Conservation (phyloP, 768 basidiomycete genomes). For the Xerocomus brunneocitrinus region DNA sequence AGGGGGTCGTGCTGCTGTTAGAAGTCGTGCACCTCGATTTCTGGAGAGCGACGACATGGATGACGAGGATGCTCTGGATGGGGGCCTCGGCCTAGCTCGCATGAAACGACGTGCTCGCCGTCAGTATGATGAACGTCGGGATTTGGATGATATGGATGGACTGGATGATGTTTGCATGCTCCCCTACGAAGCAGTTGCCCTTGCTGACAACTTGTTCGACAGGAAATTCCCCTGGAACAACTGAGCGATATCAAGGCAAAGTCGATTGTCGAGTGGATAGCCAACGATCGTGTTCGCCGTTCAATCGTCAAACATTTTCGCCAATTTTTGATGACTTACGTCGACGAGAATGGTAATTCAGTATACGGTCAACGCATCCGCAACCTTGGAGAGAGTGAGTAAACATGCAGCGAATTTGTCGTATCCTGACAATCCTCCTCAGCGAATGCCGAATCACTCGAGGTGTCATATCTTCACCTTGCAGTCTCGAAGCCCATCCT, state of each 20-base stretch:
- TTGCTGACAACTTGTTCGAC: slow-evolving; percentile 15
- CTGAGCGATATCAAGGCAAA: slow-evolving; percentile 97
- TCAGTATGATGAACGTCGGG: slow-evolving; percentile 90
- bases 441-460: slow-evolving; percentile 97
- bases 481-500: slow-evolving; percentile 89
- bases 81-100: slow-evolving; percentile 58
- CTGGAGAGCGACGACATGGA: slow-evolving; percentile 78
- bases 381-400: slow-evolving; percentile 88
- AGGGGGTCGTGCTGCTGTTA: slow-evolving; percentile 69
- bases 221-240: slow-evolving; percentile 95
- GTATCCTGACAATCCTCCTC: slow-evolving; percentile 10
- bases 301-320: slow-evolving; percentile 92
- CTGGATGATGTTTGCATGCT: slow-evolving; percentile 66
- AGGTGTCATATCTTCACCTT: slow-evolving; percentile 96
- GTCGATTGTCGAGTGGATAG: slow-evolving; percentile 97
- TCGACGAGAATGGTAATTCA: slow-evolving; percentile 85
- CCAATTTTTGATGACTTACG: slow-evolving; percentile 92
- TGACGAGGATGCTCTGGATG: slow-evolving; percentile 68
- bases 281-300: slow-evolving; percentile 83
- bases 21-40: slow-evolving; percentile 84
- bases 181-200: not conserved
- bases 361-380: slow-evolving; percentile 95
- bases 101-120: slow-evolving; percentile 82
- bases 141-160: slow-evolving; percentile 88
- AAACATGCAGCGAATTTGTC: not conserved